These are phyloP conservation scores for Hyaloperonospora arabidopsidis DNA, from an alignment of 352 stramenopile genomes.

Conservation along the genomic window DNA sequence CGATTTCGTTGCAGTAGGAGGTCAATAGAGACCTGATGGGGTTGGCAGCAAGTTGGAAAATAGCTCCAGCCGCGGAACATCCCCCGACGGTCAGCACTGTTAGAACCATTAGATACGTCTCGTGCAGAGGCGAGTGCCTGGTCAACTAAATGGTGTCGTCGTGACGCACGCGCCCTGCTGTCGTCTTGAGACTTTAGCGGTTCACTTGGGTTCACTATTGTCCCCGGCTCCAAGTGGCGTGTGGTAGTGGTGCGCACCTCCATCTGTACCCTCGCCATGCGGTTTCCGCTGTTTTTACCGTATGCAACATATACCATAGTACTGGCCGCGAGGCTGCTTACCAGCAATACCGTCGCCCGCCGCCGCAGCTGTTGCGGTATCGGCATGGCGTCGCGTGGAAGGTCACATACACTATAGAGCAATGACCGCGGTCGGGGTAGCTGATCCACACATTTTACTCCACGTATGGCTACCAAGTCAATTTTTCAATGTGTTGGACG, in stretches of 20 bases:
- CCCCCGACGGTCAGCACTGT: not conserved
- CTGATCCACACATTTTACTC: not conserved
- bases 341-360: not conserved
- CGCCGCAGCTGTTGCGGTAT: not conserved
- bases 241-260: conserved; percentile 11
- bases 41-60: conserved; percentile 22
- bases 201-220: conserved; percentile 20
- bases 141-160: conserved; percentile 4
- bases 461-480: too few species aligned
- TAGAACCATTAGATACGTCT: conserved; percentile 2
- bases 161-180: too few species aligned
- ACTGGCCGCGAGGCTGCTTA: conserved; percentile 6
- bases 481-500: too few species aligned
- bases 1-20: conserved; percentile 2
- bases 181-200: too few species aligned
- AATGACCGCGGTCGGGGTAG: not conserved
- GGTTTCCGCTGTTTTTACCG: conserved; percentile 12
- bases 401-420: not conserved
- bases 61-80: conserved; percentile 7
- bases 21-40: conserved; percentile 14
- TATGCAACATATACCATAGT: conserved; percentile 11
- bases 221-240: conserved; percentile 7
- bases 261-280: conserved; percentile 9
- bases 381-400: not conserved
- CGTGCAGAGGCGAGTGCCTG: conserved; percentile 11